These are phyloP conservation scores for Ophiocordyceps camponoti-leonardi DNA, from an alignment of 2,329 filamentous ascomycete genomes.

Conservation along the genomic window DNA sequence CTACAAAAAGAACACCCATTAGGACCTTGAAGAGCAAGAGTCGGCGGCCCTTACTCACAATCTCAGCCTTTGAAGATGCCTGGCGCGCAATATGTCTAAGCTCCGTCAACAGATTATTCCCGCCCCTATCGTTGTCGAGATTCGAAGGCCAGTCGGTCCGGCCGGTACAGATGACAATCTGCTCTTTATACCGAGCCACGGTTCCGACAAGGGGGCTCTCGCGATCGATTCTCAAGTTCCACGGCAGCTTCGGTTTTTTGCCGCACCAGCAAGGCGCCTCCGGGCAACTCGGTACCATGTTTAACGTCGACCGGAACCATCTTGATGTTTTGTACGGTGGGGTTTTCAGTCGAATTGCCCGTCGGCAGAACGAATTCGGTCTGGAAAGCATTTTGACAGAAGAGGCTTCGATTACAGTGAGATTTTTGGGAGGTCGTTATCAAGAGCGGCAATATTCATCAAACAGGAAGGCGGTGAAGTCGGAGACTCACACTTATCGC, in stretches of 20 bases:
- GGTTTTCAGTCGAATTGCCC: neutral
- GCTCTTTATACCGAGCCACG: constrained; percentile 63
- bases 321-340: neutral
- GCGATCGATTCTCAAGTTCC: constrained; percentile 58
- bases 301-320: constrained; percentile 15
- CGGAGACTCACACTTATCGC: too few species aligned
- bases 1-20: constrained; percentile 27
- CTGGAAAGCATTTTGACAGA: neutral
- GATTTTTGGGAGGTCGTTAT: too few species aligned
- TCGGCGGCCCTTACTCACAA: constrained; percentile 18
- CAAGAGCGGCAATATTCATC: too few species aligned
- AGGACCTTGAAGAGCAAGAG: neutral
- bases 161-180: constrained; percentile 71
- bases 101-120: constrained; percentile 49
- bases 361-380: neutral
- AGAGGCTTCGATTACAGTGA: too few species aligned
- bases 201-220: constrained; percentile 54
- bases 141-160: constrained; percentile 63
- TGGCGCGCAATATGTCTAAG: constrained; percentile 54
- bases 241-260: constrained; percentile 44
- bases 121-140: constrained; percentile 66
- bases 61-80: too few species aligned
- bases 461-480: too few species aligned
- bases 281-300: constrained; percentile 44
- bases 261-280: constrained; percentile 60